Evolutionary conservation across 257 asterid species (phyloP).

Genomic region (Ophiorrhiza pumila): DNA sequence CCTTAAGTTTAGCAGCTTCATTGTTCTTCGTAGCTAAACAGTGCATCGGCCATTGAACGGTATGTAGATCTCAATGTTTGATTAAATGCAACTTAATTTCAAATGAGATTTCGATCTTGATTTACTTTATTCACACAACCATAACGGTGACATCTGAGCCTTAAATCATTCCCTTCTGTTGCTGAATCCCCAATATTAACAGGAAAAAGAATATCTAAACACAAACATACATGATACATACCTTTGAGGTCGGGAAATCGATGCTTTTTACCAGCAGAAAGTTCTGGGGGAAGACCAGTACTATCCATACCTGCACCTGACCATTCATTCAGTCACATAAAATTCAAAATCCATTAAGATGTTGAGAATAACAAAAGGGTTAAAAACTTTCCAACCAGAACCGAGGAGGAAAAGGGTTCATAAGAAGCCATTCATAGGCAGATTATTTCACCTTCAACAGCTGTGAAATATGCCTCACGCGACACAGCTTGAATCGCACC

Average conservation of each 20-base stretch:
- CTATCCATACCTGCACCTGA: slow-evolving; percentile 53
- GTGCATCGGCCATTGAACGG: too few relatives aligned
- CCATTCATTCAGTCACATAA: slow-evolving; percentile 1
- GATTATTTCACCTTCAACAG: slow-evolving; percentile 54
- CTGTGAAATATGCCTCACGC: slow-evolving; percentile 71
- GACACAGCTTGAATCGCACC: slow-evolving; percentile 88
- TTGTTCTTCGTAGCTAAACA: too few relatives aligned
- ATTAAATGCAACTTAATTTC: too few relatives aligned
- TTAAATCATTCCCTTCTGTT: not conserved
- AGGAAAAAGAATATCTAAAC: not conserved
- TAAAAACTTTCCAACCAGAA: not conserved
- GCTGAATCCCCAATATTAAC: not conserved
- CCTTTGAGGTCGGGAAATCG: slow-evolving; percentile 71
- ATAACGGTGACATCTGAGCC: not conserved
- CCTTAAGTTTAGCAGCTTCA: too few relatives aligned
- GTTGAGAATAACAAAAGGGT: not conserved
- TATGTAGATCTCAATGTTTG: too few relatives aligned
- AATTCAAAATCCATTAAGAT: not conserved
- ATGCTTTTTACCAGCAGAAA: slow-evolving; percentile 50
- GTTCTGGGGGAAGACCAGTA: slow-evolving; percentile 40
- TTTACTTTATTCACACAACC: not conserved
- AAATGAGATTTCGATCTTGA: not conserved
- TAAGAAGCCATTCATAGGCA: not conserved
- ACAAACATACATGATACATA: slow-evolving; percentile 2
- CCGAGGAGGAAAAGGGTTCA: too few relatives aligned